Percentiles rank a stretch among this genome's conserved stretches.
phyloP scores from a whole-genome alignment of 768 basidiomycete genomes.

The Suillus cothurnatus region DNA sequence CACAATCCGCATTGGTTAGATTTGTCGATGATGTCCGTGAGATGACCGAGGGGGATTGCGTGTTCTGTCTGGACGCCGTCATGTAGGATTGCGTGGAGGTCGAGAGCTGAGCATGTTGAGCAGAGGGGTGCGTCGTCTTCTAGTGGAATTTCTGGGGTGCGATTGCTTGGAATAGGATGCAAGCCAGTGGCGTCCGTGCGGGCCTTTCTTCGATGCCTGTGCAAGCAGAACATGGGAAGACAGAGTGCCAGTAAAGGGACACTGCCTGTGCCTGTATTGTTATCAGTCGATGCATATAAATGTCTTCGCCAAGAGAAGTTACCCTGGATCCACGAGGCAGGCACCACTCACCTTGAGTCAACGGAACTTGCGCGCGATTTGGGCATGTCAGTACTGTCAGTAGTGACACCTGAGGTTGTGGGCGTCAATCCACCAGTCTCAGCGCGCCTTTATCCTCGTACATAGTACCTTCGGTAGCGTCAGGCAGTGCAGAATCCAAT shows the following conservation, averaged over 20 bases:
- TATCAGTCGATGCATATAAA: not conserved
- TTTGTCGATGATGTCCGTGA: constrained; percentile 9
- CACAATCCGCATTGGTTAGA: constrained; percentile 7
- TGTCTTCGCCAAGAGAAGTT: not conserved
- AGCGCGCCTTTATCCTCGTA: not conserved
- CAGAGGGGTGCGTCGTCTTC: constrained; percentile 3
- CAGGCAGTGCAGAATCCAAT: not conserved
- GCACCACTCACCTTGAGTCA: not conserved
- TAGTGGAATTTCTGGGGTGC: not conserved
- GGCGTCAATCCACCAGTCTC: too few species aligned
- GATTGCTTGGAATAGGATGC: not conserved
- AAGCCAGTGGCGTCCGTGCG: not conserved
- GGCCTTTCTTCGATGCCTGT: not conserved
- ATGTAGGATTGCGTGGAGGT: constrained; percentile 6
- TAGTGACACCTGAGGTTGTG: too few species aligned
- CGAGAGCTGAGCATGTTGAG: constrained; percentile 9
- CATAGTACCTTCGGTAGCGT: not conserved
- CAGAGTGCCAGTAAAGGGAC: not conserved
- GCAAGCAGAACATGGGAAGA: not conserved
- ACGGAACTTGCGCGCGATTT: not conserved
- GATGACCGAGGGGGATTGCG: not conserved
- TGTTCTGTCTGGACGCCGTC: constrained; percentile 4
- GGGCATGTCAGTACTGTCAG: too few species aligned
- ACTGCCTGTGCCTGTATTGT: not conserved
- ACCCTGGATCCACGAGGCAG: not conserved